Base-by-base conservation (phyloP, 2,329 filamentous ascomycete species). In the Aspergillus udagawae region DNA sequence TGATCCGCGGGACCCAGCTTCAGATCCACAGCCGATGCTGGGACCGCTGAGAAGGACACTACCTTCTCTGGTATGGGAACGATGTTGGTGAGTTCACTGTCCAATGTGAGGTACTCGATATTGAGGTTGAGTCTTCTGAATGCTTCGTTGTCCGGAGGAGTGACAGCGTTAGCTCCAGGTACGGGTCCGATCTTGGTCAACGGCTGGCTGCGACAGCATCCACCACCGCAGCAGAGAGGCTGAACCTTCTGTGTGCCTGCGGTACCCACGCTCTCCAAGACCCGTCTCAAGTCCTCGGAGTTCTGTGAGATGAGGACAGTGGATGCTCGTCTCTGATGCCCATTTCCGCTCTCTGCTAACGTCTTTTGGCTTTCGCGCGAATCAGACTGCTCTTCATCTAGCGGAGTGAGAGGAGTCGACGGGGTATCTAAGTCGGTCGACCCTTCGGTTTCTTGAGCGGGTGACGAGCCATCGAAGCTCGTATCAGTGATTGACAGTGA, bases 71-170 rank as follows among this genome's bases (percentile, higher is more conserved):
- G 92, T 51, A 96, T 71, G 7, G 89, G 85, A 54, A 84, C 80
- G 25, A 92, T 77, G 64, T 86, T 87, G 44, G 87, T 91, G 60
- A 97, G 79, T 20, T 83, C 80, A 51, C 86, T 90, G 60, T 86
- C 81, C 58, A 86, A 75, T 5, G 88, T 89, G 53, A 97, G 85
- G 32, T 86, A 82, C 56, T 86, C 86, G 59, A 97, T 82, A 66
- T 88, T 89, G 64, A 97, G 82, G 53, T 86, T 81, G 51, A 99
- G 82, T 59, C 88, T 90, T 55, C 85, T 83, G 77, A 90, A 99
- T 17, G 94, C 94, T 58, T 88, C 83, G 67, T 96, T 97, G 72
- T 94, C 86, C 1, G 93, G 92, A 2, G 80, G 71, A 38, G 76
- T 73, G 53, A 87, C 77, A 3, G 82, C 80, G 45, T 79, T 73